Base-by-base conservation (phyloP, 768 basidiomycete genomes). In the Russula sp. region DNA sequence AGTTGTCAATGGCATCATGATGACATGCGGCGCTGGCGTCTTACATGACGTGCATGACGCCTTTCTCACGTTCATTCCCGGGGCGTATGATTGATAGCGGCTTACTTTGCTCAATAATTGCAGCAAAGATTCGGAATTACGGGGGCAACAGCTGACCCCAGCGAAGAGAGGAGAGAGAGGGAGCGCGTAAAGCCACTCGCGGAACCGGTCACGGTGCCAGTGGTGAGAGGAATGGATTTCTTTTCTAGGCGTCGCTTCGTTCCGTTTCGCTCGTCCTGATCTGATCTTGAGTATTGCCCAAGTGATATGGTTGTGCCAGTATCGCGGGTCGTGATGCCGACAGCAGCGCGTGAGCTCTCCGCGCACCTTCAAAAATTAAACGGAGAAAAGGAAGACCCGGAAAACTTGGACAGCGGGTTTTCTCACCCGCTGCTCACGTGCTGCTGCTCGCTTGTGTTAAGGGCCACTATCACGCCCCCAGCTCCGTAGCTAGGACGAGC, bases 51-150 rank as follows among this genome's bases (percentile, higher is more conserved):
- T 5, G 36, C 36, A 54, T 28, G 63, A 49, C 48, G 28, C 48
- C 40, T n/a, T 36, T 59, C 58, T 54, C 58, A n/a, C 50, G 32
- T 36, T 36, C 42, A 64, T 59, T 5, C 42, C 62, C 46, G 46
- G n/a, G 24, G 5, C 24, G 24, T 16, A 16, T 46, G 20, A 40
- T 16, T 44, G 20, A 44, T 44, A 20, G 20, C 20, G 42, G 10
- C n/a, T 22, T 20, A 44, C 20, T 8, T 22, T 3, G 44, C 24
- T 50, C 49, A 13, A 26, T 13, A 11, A 16, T 6, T 50, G 22
- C 49, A 30, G 28, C 28, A n/a, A n/a, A n/a, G n/a, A n/a, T 50
- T 51, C 9, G 16, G 50, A 28, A 18, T 51, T 51, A 28, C 13
- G 0, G 9, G 18, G 9, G 18, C 26, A 3, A 51, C 28, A 28